Evolutionary conservation across 306 rosid genomes (phyloP), one percentile per base, ranked within the genome.

Genomic region (Corylus heterophylla): DNA sequence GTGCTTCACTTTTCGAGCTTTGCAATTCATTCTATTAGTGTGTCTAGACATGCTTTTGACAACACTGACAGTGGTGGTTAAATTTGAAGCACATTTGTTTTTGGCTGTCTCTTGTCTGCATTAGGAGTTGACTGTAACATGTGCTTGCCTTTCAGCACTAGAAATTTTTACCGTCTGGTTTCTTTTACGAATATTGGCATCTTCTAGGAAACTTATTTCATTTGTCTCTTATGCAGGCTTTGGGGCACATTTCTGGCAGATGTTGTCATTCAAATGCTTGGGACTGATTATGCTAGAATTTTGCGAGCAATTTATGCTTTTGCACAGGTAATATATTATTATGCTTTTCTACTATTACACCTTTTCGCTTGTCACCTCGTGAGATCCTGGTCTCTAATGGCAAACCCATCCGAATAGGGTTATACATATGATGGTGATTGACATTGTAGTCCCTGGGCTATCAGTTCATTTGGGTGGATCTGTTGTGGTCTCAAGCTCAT

Each of bases 191-290:
- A 39, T 50, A 51, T 55, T 81, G 74, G 35, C 61, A 44, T 54
- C 51, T 18, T 55, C 72, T 25, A 71, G 84, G 79, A 84, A 29
- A 8, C 77, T 71, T 64, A 49, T 80, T 31, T 76, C 63, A 8
- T 76, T 61, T 76, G 74, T 31, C 48, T 74, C 62, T 82, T 82
- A 63, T 81, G 80, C 87, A 94, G 97, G 91, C 92, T 94, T 47
- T 92, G 97, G 97, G 97, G 97, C 76, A 94, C 97, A 80, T 85
- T 94, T 84, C 77, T 94, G 82, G 97, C 97, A 17, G 98, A 94
- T 83, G 80, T 94, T 63, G 97, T 94, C 82, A 94, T 94, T 83
- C 97, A 94, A 82, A 94, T 92, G 97, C 88, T 94, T 51, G 97
- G 98, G 85, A 94, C 97, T 47, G 97, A 94, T 91, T 92, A 91